Conservation (phyloP, 225 moss, liverwort and hornwort genomes). For the Bryum argenteum region DNA sequence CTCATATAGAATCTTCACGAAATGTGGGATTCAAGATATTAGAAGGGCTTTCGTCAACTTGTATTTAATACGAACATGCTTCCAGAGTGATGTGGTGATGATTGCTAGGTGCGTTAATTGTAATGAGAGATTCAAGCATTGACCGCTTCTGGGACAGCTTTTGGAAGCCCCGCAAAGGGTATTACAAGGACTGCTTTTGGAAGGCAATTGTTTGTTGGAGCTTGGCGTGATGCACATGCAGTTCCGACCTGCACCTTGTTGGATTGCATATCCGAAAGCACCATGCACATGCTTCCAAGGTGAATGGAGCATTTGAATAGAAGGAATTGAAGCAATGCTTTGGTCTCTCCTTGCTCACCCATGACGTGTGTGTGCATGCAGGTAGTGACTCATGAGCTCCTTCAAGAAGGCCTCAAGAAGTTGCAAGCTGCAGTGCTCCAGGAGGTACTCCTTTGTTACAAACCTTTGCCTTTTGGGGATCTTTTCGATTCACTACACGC, state of each 20-base stretch:
- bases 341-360: slow-evolving; percentile 13
- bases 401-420: slow-evolving; percentile 40
- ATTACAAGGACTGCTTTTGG: slow-evolving; percentile 1
- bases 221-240: slow-evolving; percentile 11
- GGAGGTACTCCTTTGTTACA: slow-evolving; percentile 18
- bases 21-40: not conserved
- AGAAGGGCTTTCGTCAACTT: not conserved
- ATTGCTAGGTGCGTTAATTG: too few relatives aligned
- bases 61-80: not conserved
- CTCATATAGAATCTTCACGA: not conserved
- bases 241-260: not conserved
- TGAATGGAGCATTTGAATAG: slow-evolving; percentile 17
- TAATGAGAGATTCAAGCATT: too few relatives aligned
- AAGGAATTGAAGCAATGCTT: slow-evolving; percentile 42
- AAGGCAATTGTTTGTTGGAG: not conserved
- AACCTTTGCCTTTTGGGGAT: not conserved
- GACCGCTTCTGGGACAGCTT: not conserved
- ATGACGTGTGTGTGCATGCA: not conserved
- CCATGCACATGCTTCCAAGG: slow-evolving; percentile 1
- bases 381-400: slow-evolving; percentile 29
- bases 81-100: too few relatives aligned
- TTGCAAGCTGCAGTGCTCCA: slow-evolving; percentile 32
- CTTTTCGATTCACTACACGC: slow-evolving; percentile 16
- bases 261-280: slow-evolving; percentile 3
- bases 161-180: too few relatives aligned